phyloP scores from a whole-genome alignment of 1,284 basidiomycete species.

The Calocybe gambosa region DNA sequence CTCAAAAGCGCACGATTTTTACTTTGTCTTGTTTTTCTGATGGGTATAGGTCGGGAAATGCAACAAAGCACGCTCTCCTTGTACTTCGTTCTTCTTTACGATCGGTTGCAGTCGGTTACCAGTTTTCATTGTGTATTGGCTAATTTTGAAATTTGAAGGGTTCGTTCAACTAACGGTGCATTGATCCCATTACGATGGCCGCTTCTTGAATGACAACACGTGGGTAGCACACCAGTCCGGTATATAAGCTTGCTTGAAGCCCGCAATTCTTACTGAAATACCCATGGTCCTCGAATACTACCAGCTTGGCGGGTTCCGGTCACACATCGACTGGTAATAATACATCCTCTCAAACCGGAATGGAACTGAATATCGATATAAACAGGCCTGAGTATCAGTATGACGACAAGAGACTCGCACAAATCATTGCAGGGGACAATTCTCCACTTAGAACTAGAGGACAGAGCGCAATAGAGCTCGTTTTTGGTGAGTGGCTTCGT shows the following conservation, averaged over 20 bases:
- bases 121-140: too few relatives aligned
- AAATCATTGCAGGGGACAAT: constrained; percentile 18
- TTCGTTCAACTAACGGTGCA: too few relatives aligned
- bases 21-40: too few relatives aligned
- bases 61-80: too few relatives aligned
- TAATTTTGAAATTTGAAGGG: too few relatives aligned
- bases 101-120: too few relatives aligned
- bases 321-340: constrained; percentile 22
- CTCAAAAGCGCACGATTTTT: too few relatives aligned
- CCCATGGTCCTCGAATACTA: constrained; percentile 18
- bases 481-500: constrained; percentile 22
- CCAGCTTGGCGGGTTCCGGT: constrained; percentile 23
- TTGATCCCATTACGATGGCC: too few relatives aligned
- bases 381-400: constrained; percentile 13
- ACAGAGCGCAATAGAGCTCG: constrained; percentile 22
- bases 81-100: too few relatives aligned
- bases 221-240: not conserved
- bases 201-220: not conserved
- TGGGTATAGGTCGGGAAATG: too few relatives aligned
- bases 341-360: not conserved
- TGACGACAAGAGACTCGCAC: constrained; percentile 26
- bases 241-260: not conserved
- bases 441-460: constrained; percentile 21
- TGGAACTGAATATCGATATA: not conserved
- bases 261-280: not conserved